Evolutionary conservation across 495 filamentous ascomycete species (phyloP).

Genomic region (Astrothelium macrocarpum): DNA sequence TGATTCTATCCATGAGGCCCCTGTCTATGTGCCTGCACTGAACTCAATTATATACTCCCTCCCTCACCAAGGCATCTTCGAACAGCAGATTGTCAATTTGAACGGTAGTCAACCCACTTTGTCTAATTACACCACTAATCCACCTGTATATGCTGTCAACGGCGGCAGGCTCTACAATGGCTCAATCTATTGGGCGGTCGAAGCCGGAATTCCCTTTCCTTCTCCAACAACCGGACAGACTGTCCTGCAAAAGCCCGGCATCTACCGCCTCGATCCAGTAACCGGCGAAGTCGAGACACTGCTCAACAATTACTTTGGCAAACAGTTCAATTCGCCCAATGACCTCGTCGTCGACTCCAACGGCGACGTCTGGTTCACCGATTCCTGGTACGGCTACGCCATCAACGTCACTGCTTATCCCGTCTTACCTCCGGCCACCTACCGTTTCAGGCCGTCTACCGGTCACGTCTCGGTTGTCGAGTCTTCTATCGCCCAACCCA

Average conservation of each 20-base stretch:
- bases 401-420: constrained; percentile 37
- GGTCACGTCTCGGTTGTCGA: constrained; percentile 23
- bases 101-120: constrained; percentile 14
- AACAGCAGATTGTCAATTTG: constrained; percentile 15
- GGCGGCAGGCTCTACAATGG: constrained; percentile 15
- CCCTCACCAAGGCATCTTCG: constrained; percentile 9
- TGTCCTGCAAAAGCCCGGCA: constrained; percentile 11
- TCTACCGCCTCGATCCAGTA: constrained; percentile 21
- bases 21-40: constrained; percentile 10
- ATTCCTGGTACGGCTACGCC: constrained; percentile 39
- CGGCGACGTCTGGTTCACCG: constrained; percentile 47
- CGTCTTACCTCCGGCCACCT: constrained; percentile 37
- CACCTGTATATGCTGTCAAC: constrained; percentile 18
- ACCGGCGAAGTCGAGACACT: constrained; percentile 16
- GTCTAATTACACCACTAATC: constrained; percentile 11
- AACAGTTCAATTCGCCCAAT: constrained; percentile 24
- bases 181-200: constrained; percentile 15
- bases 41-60: constrained; percentile 11
- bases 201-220: not conserved
- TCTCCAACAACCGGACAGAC: not conserved
- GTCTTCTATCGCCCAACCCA: constrained; percentile 26
- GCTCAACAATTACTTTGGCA: constrained; percentile 24
- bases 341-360: constrained; percentile 24
- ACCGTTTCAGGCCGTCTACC: constrained; percentile 34
- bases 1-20: constrained; percentile 10